A percentile compares a stretch with the other conserved stretches of the same genome.
Conservation (phyloP, 331 rosid genomes). For the Pyrus hybrid region DNA sequence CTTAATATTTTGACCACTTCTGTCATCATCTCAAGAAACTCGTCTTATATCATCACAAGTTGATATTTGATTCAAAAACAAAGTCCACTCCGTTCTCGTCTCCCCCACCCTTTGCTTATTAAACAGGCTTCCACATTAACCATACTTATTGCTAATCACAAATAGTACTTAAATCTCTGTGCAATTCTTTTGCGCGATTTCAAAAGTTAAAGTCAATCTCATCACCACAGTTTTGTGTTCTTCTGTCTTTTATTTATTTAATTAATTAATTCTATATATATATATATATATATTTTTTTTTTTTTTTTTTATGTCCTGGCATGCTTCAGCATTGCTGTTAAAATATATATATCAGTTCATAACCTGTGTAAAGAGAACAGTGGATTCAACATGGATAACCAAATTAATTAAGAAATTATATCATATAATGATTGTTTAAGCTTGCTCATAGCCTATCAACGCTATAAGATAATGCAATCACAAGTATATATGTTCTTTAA, state of each 20-base stretch:
- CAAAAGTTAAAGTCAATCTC: too few relatives aligned
- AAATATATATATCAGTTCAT: too few relatives aligned
- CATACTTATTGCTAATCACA: too few relatives aligned
- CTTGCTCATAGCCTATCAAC: neutral
- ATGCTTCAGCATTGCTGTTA: neutral
- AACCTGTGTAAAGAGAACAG: neutral
- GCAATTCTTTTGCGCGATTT: too few relatives aligned
- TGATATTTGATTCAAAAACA: neutral
- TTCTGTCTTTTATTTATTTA: too few relatives aligned
- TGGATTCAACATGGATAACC: neutral
- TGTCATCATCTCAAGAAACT: neutral
- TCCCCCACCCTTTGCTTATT: neutral
- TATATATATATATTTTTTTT: too few relatives aligned
- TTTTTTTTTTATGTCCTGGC: neutral
- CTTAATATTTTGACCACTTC: neutral
- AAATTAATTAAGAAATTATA: too few relatives aligned
- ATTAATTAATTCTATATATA: too few relatives aligned
- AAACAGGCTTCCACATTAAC: too few relatives aligned
- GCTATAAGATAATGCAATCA: neutral
- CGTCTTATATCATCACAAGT: neutral
- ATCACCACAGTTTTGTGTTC: too few relatives aligned
- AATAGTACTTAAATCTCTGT: too few relatives aligned
- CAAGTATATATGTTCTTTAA: neutral
- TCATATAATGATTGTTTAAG: too few relatives aligned
- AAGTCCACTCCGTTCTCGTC: neutral